Evolutionary conservation across 2,329 filamentous ascomycete genomes (phyloP), one percentile per base, ranked within the genome.

Genomic region (Paecilomyces variotii): DNA sequence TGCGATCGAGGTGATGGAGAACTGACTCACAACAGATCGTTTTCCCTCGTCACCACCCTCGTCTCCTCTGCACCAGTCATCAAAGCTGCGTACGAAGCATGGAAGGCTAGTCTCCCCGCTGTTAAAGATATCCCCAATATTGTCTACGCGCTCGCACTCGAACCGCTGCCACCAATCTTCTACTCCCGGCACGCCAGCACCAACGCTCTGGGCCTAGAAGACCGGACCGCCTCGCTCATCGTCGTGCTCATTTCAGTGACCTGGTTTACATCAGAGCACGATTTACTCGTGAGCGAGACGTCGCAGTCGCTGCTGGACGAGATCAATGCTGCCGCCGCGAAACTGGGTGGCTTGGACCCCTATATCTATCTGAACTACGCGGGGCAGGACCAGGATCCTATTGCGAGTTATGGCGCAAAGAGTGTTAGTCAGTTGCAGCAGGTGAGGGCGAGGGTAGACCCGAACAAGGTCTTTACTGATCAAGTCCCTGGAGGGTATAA

Each of bases 71-170:
- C 39, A 45, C 53, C 53, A 51, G 53, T 58, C 27, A 39, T 58
- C 45, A 58, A 58, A 55, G 57, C 57, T 14, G 53, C 53, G 14
- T 58, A 52, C 30, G 39, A 58, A 56, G 53, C 45, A 26, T 58
- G 57, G 57, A 55, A 58, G 12, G 12, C 39, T 12, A 58, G 57
- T 32, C 25, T 58, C 6, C 35, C 53, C n/a, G 53, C 53, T 3
- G 52, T 56, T n/a, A 50, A 56, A 32, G 35, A 56, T 14, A 14
- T 58, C 10, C 53, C 57, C 19, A 51, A 51, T 19, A 58, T 58
- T n/a, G 11, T 35, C n/a, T 58, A 32, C n/a, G 53, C 53, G 2
- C 24, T 58, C 14, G 9, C 28, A 9, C 53, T 55, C 19, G 57
- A 58, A 39, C 57, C 53, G 0, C 39, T 58, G 1, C 57, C 57